These are phyloP conservation scores for Mixia osmundae DNA, from an alignment of 1,284 basidiomycete species.

Conservation along the genomic window DNA sequence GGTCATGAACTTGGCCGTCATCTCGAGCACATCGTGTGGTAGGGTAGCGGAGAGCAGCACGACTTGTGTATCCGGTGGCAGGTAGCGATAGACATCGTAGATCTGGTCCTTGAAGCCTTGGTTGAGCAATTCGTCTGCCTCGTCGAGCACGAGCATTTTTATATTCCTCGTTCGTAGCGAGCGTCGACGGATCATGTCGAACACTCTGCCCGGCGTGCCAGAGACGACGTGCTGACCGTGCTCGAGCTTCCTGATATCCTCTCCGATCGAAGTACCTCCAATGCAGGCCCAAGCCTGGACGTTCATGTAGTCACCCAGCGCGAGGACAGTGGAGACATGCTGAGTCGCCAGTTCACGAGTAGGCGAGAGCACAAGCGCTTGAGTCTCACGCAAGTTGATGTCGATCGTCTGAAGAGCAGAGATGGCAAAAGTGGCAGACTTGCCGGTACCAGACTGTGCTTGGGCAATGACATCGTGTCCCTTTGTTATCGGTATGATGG, in stretches of 20 bases:
- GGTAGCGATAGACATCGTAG: conserved; percentile 95
- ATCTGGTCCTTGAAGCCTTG: conserved; percentile 99
- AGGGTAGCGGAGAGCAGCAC: conserved; percentile 87
- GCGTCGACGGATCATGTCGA: conserved; percentile 95
- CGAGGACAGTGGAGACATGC: conserved; percentile 94
- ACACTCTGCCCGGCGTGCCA: conserved; percentile 93
- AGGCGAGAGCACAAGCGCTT: conserved; percentile 83
- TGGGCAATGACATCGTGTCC: conserved; percentile 32
- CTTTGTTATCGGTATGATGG: conserved; percentile 72
- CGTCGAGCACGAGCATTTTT: conserved; percentile 98
- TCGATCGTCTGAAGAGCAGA: conserved; percentile 58
- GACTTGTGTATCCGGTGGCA: conserved; percentile 94
- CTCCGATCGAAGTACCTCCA: conserved; percentile 88
- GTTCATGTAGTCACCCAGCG: conserved; percentile 93
- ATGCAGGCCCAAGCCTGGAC: conserved; percentile 98
- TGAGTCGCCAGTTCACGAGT: conserved; percentile 91
- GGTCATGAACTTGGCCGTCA: conserved; percentile 99
- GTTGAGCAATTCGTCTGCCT: conserved; percentile 91
- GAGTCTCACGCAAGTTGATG: conserved; percentile 78
- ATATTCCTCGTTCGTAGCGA: conserved; percentile 89
- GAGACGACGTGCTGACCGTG: conserved; percentile 96
- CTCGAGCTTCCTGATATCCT: conserved; percentile 95
- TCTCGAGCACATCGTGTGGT: conserved; percentile 93
- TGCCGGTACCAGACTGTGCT: conserved; percentile 98
- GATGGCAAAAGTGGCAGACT: conserved; percentile 69